Percentiles rank a stretch among this genome's conserved stretches.
phyloP scores from a whole-genome alignment of 2,329 filamentous ascomycete genomes.

The Venturia aucupariae region DNA sequence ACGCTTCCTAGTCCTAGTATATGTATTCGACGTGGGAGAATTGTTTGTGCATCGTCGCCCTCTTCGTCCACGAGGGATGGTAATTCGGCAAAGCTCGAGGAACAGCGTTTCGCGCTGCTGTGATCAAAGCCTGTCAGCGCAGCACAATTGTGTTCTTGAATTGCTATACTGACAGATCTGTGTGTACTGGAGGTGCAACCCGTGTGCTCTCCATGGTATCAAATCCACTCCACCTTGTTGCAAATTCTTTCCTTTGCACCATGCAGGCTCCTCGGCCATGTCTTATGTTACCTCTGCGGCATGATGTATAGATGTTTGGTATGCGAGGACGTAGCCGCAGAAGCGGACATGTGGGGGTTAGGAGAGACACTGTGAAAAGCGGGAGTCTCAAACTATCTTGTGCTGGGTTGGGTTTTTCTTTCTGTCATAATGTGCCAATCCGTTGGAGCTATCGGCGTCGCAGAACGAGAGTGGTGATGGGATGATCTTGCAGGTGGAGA shows the following conservation, averaged over 20 bases:
- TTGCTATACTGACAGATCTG: neutral
- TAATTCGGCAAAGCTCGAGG: neutral
- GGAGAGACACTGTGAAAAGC: slow-evolving; percentile 35
- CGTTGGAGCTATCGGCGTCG: neutral
- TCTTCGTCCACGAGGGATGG: neutral
- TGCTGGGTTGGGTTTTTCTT: neutral
- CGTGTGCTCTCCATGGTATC: neutral
- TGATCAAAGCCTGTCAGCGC: neutral
- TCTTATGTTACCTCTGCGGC: slow-evolving; percentile 33
- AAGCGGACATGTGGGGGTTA: slow-evolving; percentile 27
- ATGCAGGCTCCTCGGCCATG: slow-evolving; percentile 35
- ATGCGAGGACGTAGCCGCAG: slow-evolving; percentile 39
- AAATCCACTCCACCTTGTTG: neutral
- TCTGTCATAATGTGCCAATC: neutral
- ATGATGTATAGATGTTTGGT: slow-evolving; percentile 30
- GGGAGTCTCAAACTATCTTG: neutral
- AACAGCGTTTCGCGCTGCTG: neutral
- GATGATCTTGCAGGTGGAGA: neutral
- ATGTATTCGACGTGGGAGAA: slow-evolving; percentile 46
- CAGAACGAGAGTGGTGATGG: neutral
- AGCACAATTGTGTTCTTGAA: slow-evolving; percentile 16
- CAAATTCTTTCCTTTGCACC: slow-evolving; percentile 18
- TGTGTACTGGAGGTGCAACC: neutral
- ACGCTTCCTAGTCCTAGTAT: slow-evolving; percentile 75
- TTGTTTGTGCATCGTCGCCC: neutral